Evolutionary conservation across 2,329 filamentous ascomycete species (phyloP), one percentile per base, ranked within the genome.

Genomic region (Pyrenophora seminiperda): DNA sequence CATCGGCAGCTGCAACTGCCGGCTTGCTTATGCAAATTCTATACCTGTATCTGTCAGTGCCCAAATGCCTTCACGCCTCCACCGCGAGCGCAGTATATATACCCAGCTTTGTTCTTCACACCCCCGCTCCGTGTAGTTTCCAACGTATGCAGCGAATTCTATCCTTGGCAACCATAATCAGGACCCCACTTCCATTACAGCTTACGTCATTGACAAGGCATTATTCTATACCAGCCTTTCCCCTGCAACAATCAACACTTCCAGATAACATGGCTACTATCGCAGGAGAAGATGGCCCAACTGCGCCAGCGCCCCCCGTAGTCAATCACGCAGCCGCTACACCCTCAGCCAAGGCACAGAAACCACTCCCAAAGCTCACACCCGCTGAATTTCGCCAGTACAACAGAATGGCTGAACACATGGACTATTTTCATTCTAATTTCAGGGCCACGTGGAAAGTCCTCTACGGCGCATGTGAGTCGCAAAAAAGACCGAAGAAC

Each of bases 321-420:
- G 41, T 27, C 30, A 49, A 53, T 17, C 40, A 47, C 20, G 18
- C 42, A 20, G 36, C 44, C 2, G 36, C 52, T 0, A 24, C 27
- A 13, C 22, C 42, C 14, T 14, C 33, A 15, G 10, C 41, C 10
- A 20, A 43, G 22, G 52, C 57, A 19, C 61, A 77, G 47, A 59
- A 76, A 47, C 47, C 75, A 11, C 72, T 88, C 1, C 84, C 87
- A 0, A 83, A 87, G 18, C 77, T 93, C 22, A 84, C 83, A 0
- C 73, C 83, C 1, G 76, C 79, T 47, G 87, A 93, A 48, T 91
- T 90, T 65, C 79, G 78, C 41, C 74, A 79, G 31, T 92, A 88
- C 73, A 91, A 92, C 73, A 79, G 79, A n/a, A 76, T 91, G 65
- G 86, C 88, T 0, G 88, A 88, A 48, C 81, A 83, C 56, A 92